A percentile compares a stretch with the other conserved stretches of the same genome.
These are phyloP conservation scores for Pinus albicaulis DNA, from an alignment of 75 land plant species.

Conservation along the genomic window DNA sequence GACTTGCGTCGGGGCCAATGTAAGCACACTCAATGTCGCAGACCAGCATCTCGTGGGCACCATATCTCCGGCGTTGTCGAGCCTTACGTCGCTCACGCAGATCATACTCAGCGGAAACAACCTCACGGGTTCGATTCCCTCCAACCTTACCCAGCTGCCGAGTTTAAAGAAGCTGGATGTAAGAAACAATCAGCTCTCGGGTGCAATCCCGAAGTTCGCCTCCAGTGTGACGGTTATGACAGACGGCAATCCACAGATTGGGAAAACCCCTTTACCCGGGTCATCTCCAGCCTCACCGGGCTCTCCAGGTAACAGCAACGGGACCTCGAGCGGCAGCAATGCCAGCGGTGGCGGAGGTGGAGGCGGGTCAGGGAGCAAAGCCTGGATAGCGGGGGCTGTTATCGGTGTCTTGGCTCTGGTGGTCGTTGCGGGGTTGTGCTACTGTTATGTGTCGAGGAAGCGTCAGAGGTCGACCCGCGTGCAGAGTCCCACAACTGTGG, in stretches of 20 bases:
- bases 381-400: slow-evolving; percentile 39
- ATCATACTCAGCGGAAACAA: slow-evolving; percentile 53
- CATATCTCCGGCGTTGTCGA: slow-evolving; percentile 58
- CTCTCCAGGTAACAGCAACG: slow-evolving; percentile 3
- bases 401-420: slow-evolving; percentile 13
- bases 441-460: slow-evolving; percentile 16
- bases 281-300: slow-evolving; percentile 4
- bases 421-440: slow-evolving; percentile 4
- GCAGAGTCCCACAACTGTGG: slow-evolving; percentile 50
- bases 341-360: neutral
- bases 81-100: slow-evolving; percentile 38
- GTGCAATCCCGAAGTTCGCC: slow-evolving; percentile 46
- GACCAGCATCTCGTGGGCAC: slow-evolving; percentile 51
- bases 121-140: slow-evolving; percentile 69
- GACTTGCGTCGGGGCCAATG: slow-evolving; percentile 37
- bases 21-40: slow-evolving; percentile 35
- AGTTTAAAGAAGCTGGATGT: slow-evolving; percentile 42
- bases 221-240: slow-evolving; percentile 21
- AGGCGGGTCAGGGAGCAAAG: slow-evolving; percentile 11
- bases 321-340: neutral
- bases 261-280: slow-evolving; percentile 18
- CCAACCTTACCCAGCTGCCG: slow-evolving; percentile 44
- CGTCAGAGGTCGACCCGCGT: slow-evolving; percentile 12
- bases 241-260: slow-evolving; percentile 48
- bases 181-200: slow-evolving; percentile 52